Evolutionary conservation across 768 basidiomycete species (phyloP), one percentile per base, ranked within the genome.

Genomic region (Lentinula aciculospora): DNA sequence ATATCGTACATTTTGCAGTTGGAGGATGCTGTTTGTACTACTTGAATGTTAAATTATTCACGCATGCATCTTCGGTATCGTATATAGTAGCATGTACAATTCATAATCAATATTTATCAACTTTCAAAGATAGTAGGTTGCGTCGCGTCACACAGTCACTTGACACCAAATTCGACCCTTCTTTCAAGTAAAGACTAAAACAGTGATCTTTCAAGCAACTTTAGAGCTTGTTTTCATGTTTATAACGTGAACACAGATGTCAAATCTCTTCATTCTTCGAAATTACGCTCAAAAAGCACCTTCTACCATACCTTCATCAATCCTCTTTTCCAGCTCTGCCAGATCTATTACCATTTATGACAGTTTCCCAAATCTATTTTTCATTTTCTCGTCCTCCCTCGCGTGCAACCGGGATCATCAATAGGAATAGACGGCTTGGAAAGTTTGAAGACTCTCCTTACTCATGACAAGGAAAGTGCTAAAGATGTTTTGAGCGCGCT

Each of bases 301-400:
- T 8, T 65, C 76, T 17, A 72, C 67, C 3, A 69, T 92, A 17
- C 86, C 91, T 1, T 66, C 77, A 2, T 82, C 84, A 1, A 65
- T 92, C 29, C 76, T 85, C 21, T 84, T 89, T 64, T 74, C 76
- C 27, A 73, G 81, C 60, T 81, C 81, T 1, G 66, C 74, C 23
- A 76, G 70, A 51, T 80, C 83, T 7, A 63, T 92, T 46, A 86
- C 85, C 4, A 72, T 94, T 53, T 88, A 83, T 65, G 92, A 94
- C 72, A 79, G 74, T 27, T 94, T 66, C 89, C 89, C 4, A 94
- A 94, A 70, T 85, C 90, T 4, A 86, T 84, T 56, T 95, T 92
- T 68, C 94, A 97, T 71, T 89, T 94, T 66, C 79, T 97, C 44
- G 70, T 96, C 56, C 76, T 96, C n/a, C 94, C 94, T 39, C 81